These are phyloP conservation scores for Bruguiera gymnorhiza DNA, from an alignment of 345 rosid genomes.

Conservation along the genomic window DNA sequence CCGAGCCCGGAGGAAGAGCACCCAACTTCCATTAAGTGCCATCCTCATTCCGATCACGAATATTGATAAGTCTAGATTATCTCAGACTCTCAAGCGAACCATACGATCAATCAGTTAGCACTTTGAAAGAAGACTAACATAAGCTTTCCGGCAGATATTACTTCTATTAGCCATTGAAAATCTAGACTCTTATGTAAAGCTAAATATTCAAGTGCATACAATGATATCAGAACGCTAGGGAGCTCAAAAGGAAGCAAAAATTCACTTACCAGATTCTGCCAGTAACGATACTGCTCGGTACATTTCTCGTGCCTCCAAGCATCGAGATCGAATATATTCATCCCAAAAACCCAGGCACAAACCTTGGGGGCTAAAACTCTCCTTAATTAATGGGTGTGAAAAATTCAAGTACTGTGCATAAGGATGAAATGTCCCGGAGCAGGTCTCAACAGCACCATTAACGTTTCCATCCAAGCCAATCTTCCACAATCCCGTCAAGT, in stretches of 20 bases:
- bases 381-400: slow-evolving; percentile 67
- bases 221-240: not conserved
- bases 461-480: slow-evolving; percentile 85
- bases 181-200: not conserved
- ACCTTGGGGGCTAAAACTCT: slow-evolving; percentile 71
- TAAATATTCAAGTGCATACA: not conserved
- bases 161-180: slow-evolving; percentile 1
- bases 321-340: slow-evolving; percentile 85
- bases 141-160: not conserved
- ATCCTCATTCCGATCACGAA: slow-evolving; percentile 58
- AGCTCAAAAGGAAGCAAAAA: not conserved
- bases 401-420: slow-evolving; percentile 69
- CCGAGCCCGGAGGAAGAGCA: slow-evolving; percentile 75
- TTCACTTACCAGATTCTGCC: slow-evolving; percentile 60
- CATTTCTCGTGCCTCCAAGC: slow-evolving; percentile 74
- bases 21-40: slow-evolving; percentile 62
- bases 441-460: slow-evolving; percentile 91
- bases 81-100: not conserved
- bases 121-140: not conserved
- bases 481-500: slow-evolving; percentile 78
- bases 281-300: slow-evolving; percentile 52
- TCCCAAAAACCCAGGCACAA: slow-evolving; percentile 93
- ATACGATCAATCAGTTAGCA: not conserved
- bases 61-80: not conserved
- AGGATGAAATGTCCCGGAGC: slow-evolving; percentile 88